Evolutionary conservation across 169 alveolate genomes (phyloP), one percentile per base, ranked within the genome.

Genomic region (Sarcocystis neurona): DNA sequence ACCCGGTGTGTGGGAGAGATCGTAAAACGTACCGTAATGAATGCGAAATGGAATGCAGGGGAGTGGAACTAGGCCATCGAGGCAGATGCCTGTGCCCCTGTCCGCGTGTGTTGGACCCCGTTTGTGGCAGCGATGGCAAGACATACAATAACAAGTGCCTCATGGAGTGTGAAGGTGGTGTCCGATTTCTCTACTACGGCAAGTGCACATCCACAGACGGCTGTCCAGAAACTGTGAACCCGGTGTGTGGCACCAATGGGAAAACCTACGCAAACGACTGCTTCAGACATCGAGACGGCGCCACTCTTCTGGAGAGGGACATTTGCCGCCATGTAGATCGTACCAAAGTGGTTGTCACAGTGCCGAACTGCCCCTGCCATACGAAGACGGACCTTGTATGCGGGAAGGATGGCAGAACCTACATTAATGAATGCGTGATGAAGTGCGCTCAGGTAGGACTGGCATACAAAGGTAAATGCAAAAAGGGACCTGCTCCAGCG

Each of bases 91-190:
- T n/a, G n/a, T n/a, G n/a, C n/a, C n/a, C n/a, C n/a, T n/a, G n/a
- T n/a, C n/a, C n/a, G n/a, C n/a, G n/a, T n/a, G n/a, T n/a, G n/a
- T n/a, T n/a, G n/a, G 82, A 72, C 6, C 48, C 43, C 20, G 82
- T 72, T 34, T 72, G 82, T 39, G 82, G 82, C 18, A 30, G 41
- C 5, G 56, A 72, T 72, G 82, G 82, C 2, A 56, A 39, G 5
- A 72, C 82, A 44, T 72, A 72, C 46, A 72, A 72, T 32, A 72
- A 72, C 46, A 4, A 15, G 37, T 72, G 82, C 58, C 56, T 72
- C 50, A 2, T 72, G 82, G 60, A 44, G 32, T 72, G 82, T 37
- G 58, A 72, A 48, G 82, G 82, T n/a, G n/a, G n/a, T n/a, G n/a
- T n/a, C n/a, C n/a, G n/a, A n/a, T n/a, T n/a, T n/a, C n/a, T n/a